Evolutionary conservation across 768 basidiomycete species (phyloP), one percentile per base, ranked within the genome.

Genomic region (Boletus fagicola): DNA sequence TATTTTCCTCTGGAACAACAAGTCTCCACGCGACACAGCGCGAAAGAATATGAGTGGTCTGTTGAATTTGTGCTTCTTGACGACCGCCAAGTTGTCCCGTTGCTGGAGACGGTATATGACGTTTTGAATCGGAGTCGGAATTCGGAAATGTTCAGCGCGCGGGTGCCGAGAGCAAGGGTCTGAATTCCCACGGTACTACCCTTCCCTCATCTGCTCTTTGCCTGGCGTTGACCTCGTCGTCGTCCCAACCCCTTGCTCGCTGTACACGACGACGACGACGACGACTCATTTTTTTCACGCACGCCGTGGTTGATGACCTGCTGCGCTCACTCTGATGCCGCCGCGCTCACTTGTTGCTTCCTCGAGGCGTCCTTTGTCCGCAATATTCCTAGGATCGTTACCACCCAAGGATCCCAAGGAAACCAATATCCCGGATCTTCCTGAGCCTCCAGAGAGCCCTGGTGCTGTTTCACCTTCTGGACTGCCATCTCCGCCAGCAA

Each of bases 401-500:
- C 68, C 75, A 51, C 75, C 75, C 40, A 74, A 73, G 48, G 77
- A 77, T 35, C 72, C 74, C 50, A 74, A 72, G 57, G 63, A 64
- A 56, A 55, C 48, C 15, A 68, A 75, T 47, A 76, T 88, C 20
- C 88, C 88, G 4, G 85, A 87, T 64, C 79, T 90, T 44, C 87
- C 87, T 49, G 85, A 85, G 60, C 86, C 85, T 4, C 84, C 86
- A 39, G 70, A 72, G n/a, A 87, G 84, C 59, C 85, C 86, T 12
- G 76, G 75, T 24, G 73, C 78, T 35, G 70, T 78, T 56, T 78
- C 84, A 5, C 69, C 78, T 55, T 89, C 88, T 6, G 90, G 90
- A 7, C 70, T 92, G 6, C 90, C 91, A 1, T 91, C 89, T 24
- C 91, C 91, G 0, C 91, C 91, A 43, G 90, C 88, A 28, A 90